Conservation (phyloP, 495 filamentous ascomycete genomes). For the Lasiosphaeria hispida region DNA sequence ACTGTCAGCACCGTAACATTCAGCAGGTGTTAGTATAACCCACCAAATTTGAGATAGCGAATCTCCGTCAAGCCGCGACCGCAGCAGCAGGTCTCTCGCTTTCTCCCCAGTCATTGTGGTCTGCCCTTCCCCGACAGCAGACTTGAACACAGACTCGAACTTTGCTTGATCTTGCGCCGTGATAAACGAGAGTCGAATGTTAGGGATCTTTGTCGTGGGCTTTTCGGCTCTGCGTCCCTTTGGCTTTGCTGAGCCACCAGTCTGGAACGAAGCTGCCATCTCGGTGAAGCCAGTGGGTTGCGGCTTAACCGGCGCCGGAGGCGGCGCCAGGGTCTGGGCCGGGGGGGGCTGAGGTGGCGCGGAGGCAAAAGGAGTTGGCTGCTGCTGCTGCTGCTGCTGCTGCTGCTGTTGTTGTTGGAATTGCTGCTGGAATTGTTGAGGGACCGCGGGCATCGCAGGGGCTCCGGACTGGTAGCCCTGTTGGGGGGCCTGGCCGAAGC, state of each 20-base stretch:
- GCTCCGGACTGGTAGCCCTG: conserved; percentile 47
- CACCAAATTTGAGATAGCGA: conserved; percentile 87
- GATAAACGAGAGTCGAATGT: conserved; percentile 90
- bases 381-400: conserved; percentile 43
- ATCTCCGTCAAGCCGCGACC: conserved; percentile 80
- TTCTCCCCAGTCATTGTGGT: conserved; percentile 90
- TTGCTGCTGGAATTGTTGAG: conserved; percentile 50
- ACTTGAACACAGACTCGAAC: conserved; percentile 98
- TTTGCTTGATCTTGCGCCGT: conserved; percentile 94
- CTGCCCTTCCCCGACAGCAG: conserved; percentile 78
- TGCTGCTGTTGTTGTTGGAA: conserved; percentile 37
- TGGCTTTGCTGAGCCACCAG: conserved; percentile 52
- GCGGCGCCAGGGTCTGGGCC: conserved; percentile 34
- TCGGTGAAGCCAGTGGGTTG: conserved; percentile 71
- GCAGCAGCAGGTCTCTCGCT: conserved; percentile 79
- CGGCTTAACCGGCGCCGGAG: conserved; percentile 56
- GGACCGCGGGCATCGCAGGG: conserved; percentile 57
- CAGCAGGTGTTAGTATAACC: conserved; percentile 15
- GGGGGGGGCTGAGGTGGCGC: conserved; percentile 27
- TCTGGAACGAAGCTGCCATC: conserved; percentile 82
- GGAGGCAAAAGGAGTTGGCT: conserved; percentile 37
- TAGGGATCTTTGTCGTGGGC: conserved; percentile 73
- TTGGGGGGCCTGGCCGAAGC: conserved; percentile 48
- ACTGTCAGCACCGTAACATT: not conserved
- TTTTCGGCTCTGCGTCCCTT: conserved; percentile 46